Base-by-base conservation (phyloP, 371 early-diverging fungal species). In the Mortierella sp. region DNA sequence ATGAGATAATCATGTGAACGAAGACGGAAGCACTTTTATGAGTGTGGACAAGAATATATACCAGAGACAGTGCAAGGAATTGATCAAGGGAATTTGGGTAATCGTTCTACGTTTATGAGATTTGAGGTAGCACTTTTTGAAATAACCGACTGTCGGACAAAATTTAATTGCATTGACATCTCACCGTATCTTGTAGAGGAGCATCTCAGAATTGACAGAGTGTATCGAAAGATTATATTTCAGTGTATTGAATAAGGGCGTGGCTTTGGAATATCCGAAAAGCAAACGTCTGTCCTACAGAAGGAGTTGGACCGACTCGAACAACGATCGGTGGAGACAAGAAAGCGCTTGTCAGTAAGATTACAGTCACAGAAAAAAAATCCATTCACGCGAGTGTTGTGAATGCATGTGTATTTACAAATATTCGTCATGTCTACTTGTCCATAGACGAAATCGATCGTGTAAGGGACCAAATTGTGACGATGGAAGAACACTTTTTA, bases 401-500 rank as follows among this genome's bases (percentile, higher is more conserved):
- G 28, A 28, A 28, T 28, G 28, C 28, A 3, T 52, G 9, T 61
- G 47, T 45, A 8, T 8, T 38, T 52, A 4, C 28, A 2, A 2
- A 28, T 28, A 28, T 28, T 28, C 28, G 28, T 28, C 28, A 28
- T 28, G 28, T 28, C 28, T 28, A 2, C 48, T 45, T 55, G 7
- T 19, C 2, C 6, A 22, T 59, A 80, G 75, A 48, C 4, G 80
- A 80, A 36, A 52, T 67, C 19, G 68, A 71, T 19, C 61, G 50
- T 5, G 45, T 48, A 57, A 80, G 71, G 63, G 72, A 65, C 9
- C 68, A 70, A 43, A 59, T 74, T 9, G 66, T 52, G 11, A 68
- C 43, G 28, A 80, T 80, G 80, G 80, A 80, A 55, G 72, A 71
- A 45, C 70, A 74, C 63, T 80, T 80, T 65, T 61, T 80, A 57